A percentile compares a stretch with the other conserved stretches of the same genome.
Conservation (phyloP, 768 basidiomycete species). For the Suillus alpinus region DNA sequence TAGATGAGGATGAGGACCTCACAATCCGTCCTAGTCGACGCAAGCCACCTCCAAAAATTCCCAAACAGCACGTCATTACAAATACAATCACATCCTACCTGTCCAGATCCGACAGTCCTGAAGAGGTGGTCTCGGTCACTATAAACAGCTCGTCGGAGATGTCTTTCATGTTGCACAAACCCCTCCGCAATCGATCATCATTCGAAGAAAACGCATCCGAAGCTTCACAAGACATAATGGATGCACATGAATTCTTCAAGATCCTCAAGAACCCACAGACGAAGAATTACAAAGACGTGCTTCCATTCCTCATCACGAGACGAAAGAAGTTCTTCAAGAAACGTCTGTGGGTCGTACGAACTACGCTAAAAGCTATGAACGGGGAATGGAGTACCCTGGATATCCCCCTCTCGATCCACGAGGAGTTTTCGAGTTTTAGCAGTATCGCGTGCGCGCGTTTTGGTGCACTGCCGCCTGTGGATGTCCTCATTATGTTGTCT, state of each 20-base stretch:
- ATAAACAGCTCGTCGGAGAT: neutral
- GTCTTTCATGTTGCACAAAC: neutral
- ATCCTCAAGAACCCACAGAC: neutral
- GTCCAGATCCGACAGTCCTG: neutral
- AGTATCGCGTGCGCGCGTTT: neutral
- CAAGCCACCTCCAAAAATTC: neutral
- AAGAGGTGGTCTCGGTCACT: neutral
- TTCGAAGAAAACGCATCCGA: neutral
- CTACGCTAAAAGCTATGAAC: neutral
- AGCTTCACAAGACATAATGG: neutral
- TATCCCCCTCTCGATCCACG: neutral
- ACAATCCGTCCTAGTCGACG: neutral
- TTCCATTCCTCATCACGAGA: constrained; percentile 1
- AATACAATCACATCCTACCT: neutral
- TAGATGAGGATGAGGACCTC: neutral
- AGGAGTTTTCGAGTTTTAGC: neutral
- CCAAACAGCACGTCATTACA: neutral
- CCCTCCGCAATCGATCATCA: neutral
- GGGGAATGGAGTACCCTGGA: neutral
- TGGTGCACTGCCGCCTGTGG: neutral
- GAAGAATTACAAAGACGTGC: neutral
- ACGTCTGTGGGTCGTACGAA: neutral
- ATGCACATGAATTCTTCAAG: neutral
- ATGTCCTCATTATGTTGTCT: neutral
- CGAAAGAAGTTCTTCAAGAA: neutral